Base-by-base conservation (phyloP, 2,329 filamentous ascomycete species). In the Mycosphaerelloides madeirae region DNA sequence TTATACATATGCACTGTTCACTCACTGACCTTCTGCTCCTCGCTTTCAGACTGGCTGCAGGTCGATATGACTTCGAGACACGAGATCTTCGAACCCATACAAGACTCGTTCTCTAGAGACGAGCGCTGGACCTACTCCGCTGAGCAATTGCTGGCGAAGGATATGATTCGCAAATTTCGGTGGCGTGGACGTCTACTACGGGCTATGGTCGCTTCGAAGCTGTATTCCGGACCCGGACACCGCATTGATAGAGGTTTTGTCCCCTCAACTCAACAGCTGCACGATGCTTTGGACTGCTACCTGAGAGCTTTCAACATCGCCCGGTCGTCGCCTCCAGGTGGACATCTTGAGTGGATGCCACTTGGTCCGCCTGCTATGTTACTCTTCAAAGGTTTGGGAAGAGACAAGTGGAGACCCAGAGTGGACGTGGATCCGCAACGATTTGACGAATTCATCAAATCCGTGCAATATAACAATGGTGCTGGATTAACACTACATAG, bases 1-100 rank as follows among this genome's bases (percentile, higher is more conserved):
- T n/a, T n/a, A n/a, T n/a, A n/a, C n/a, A n/a, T n/a, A n/a, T n/a
- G n/a, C n/a, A n/a, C n/a, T n/a, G n/a, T n/a, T n/a, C n/a, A n/a
- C n/a, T n/a, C n/a, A n/a, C n/a, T n/a, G n/a, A n/a, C n/a, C n/a
- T n/a, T n/a, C n/a, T n/a, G n/a, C n/a, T n/a, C n/a, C n/a, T n/a
- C n/a, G n/a, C n/a, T n/a, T n/a, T n/a, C n/a, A n/a, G n/a, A 59
- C 12, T 62, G 57, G 57, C 29, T 65, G 2, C 41, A 55, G 3
- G 31, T 55, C 11, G 59, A 61, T 39, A 25, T 25, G 22, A 9
- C 22, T 25, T 6, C 9, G 9, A 9, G 9, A 6, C 22, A 25
- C 22, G 22, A 25, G 22, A 9, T 6, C 22, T n/a, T n/a, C 22
- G 6, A 25, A 25, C 9, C 9, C 6, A 25, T 25, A 25, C 22